Base-by-base conservation (phyloP, 257 asterid genomes). In the Solanum virginianum region DNA sequence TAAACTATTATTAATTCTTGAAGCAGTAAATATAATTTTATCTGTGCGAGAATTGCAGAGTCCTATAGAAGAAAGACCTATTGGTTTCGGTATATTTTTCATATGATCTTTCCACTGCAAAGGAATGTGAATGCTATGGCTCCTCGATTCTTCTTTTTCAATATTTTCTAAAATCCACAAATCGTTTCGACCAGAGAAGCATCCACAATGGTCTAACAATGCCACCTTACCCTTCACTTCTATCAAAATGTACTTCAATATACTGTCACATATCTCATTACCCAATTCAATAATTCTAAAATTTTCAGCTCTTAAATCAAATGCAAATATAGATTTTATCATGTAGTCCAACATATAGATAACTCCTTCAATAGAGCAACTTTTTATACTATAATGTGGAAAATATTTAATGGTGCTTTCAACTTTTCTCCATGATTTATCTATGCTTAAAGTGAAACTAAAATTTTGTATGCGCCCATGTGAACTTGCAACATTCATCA, bases 401-500 rank as follows among this genome's bases (percentile, higher is more conserved):
- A 4, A 12, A 63, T 12, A 26, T 24, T 26, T 17, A 63, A 12
- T 24, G 5, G 29, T 11, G 10, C 3, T 7, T 62, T 62, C 6
- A 62, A 62, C 12, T 24, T 62, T 7, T 62, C 70, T 24, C 18
- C 70, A 62, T 0, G 0, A 62, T 62, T 62, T 62, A 4, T 24
- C 39, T 6, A 5, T 12, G 8, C 70, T 12, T 62, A 12, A 62
- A 15, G 9, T 62, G 9, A 62, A 62, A 11, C 24, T 62, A 5
- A 26, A 62, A 24, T 3, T 24, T 0, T 6, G 16, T 62, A 15
- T 29, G 29, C 1, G 5, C 0, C 18, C 17, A 24, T 8, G 0
- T 24, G 10, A 62, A 62, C 24, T 24, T 2, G 6, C 1, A 29
- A 65, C 20, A 6, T 26, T 36, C 70, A 62, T 62, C 4, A 62